A percentile compares a stretch with the other conserved stretches of the same genome.
Evolutionary conservation across 129 eudicot species (phyloP).

Genomic region (Heracleum sosnowskyi): DNA sequence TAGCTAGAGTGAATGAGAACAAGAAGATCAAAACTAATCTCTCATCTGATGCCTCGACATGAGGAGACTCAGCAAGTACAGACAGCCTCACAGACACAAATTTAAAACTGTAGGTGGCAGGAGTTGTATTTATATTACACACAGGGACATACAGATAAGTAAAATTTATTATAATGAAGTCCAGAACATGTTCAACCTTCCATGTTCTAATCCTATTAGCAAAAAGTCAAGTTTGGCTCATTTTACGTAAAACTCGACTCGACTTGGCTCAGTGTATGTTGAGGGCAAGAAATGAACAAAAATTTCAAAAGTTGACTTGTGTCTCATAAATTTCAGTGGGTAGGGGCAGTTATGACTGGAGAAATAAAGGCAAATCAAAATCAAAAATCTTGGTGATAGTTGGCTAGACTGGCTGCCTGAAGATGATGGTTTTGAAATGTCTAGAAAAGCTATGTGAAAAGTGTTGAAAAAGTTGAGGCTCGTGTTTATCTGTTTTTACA

Average conservation of each 20-base stretch:
- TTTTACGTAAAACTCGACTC: not conserved
- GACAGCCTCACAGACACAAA: not conserved
- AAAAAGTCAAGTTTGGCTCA: not conserved
- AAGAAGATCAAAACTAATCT: conserved; percentile 12
- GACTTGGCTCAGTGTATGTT: not conserved
- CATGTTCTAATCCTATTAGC: not conserved
- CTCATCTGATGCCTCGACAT: not conserved
- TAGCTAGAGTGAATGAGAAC: not conserved
- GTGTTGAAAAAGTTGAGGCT: not conserved
- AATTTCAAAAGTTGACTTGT: not conserved
- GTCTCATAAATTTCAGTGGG: conserved; percentile 11
- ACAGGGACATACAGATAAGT: not conserved
- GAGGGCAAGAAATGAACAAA: not conserved
- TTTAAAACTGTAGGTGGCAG: not conserved
- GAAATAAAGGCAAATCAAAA: not conserved
- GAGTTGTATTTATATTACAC: not conserved
- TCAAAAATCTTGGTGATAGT: not conserved
- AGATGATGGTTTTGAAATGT: not conserved
- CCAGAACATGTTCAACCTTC: not conserved
- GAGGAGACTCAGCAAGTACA: conserved; percentile 2
- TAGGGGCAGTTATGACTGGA: conserved; percentile 7
- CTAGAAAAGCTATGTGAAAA: conserved; percentile 5
- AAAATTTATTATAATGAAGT: not conserved
- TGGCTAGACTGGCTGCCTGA: not conserved
- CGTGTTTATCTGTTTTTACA: not conserved